Conservation (phyloP, 768 basidiomycete genomes). For the Psilocybe azurescens region DNA sequence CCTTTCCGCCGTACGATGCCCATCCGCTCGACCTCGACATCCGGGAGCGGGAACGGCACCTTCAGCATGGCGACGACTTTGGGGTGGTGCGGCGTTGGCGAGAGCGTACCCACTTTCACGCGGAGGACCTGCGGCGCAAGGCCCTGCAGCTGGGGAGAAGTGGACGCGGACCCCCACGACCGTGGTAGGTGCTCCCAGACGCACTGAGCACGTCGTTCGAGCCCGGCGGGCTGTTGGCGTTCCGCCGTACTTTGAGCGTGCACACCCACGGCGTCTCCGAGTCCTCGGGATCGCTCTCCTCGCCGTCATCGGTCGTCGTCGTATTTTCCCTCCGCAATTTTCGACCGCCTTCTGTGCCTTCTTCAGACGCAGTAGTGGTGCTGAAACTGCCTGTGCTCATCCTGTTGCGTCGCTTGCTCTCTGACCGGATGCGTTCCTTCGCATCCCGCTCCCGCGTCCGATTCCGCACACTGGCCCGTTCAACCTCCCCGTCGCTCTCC, state of each 20-base stretch:
- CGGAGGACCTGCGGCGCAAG: conserved; percentile 37
- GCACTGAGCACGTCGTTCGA: conserved; percentile 1
- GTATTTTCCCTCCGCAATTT: conserved; percentile 17
- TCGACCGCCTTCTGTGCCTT: conserved; percentile 22
- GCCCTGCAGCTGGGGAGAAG: not conserved
- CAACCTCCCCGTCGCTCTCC: conserved; percentile 33
- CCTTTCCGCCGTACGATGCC: conserved; percentile 53
- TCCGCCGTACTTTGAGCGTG: conserved; percentile 68
- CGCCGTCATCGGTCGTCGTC: conserved; percentile 49
- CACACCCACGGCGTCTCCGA: conserved; percentile 97
- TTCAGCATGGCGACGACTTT: conserved; percentile 93
- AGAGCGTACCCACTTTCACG: conserved; percentile 82
- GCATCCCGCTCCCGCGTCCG: conserved; percentile 26
- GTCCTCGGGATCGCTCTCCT: conserved; percentile 94
- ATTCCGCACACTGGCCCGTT: conserved; percentile 46
- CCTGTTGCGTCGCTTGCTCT: conserved; percentile 32
- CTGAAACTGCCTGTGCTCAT: conserved; percentile 41
- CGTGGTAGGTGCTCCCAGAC: conserved; percentile 5
- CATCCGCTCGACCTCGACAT: conserved; percentile 74
- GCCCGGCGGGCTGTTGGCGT: conserved; percentile 16
- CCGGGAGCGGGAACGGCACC: conserved; percentile 87
- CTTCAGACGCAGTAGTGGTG: conserved; percentile 39
- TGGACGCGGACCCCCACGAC: not conserved
- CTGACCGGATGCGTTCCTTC: conserved; percentile 25
- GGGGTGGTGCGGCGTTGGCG: conserved; percentile 94